A percentile compares a stretch with the other conserved stretches of the same genome.
phyloP scores from a whole-genome alignment of 805 yeast species.

The Scheffersomyces coipomensis region DNA sequence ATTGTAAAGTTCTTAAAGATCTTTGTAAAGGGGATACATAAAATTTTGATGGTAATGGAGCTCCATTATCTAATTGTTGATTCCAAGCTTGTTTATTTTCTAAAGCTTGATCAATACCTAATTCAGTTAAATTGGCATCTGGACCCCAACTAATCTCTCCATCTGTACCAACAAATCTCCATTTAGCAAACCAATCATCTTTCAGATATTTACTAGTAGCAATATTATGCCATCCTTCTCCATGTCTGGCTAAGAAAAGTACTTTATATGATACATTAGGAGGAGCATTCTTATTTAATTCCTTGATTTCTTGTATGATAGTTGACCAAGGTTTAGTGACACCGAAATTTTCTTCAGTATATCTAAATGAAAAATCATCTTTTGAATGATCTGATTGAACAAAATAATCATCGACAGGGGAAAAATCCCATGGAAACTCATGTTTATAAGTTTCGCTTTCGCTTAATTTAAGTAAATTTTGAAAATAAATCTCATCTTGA shows the following conservation, averaged over 20 bases:
- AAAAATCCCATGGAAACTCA: constrained; percentile 39
- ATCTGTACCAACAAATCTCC: constrained; percentile 51
- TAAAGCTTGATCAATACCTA: constrained; percentile 54
- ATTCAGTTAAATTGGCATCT: constrained; percentile 53
- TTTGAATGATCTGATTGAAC: constrained; percentile 38
- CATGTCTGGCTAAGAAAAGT: constrained; percentile 58
- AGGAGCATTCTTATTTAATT: constrained; percentile 29
- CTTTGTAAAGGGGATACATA: constrained; percentile 62
- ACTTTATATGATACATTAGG: constrained; percentile 41
- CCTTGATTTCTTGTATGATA: constrained; percentile 22
- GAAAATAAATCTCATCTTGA: constrained; percentile 14
- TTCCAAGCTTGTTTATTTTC: constrained; percentile 42
- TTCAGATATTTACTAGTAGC: constrained; percentile 51
- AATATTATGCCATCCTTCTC: constrained; percentile 63
- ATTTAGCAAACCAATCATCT: constrained; percentile 51
- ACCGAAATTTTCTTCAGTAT: constrained; percentile 41
- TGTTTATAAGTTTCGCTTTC: constrained; percentile 15
- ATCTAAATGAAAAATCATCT: constrained; percentile 42
- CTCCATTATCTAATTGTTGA: constrained; percentile 38
- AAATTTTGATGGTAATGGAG: constrained; percentile 50
- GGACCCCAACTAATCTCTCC: constrained; percentile 56
- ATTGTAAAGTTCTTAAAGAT: constrained; percentile 49
- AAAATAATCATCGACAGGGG: constrained; percentile 46
- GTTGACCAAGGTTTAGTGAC: constrained; percentile 37
- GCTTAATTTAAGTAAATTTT: constrained; percentile 5